phyloP scores from a whole-genome alignment of 345 rosid species.

The Eucalyptus albens region DNA sequence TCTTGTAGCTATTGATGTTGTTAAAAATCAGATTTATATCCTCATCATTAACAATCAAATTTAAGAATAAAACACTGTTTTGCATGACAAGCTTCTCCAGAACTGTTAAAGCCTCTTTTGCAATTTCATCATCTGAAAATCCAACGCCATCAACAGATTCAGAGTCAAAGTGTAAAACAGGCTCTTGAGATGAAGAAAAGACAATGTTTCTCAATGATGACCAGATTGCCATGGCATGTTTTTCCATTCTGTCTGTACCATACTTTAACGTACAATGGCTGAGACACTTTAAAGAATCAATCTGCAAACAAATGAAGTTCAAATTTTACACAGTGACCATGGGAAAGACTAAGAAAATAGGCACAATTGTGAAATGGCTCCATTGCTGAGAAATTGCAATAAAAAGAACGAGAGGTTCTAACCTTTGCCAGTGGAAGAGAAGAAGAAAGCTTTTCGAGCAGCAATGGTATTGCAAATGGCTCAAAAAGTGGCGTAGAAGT shows the following conservation, averaged over 20 bases:
- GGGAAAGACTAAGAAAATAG: neutral
- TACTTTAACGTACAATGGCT: constrained; percentile 42
- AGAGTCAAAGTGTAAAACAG: constrained; percentile 14
- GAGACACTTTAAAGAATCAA: constrained; percentile 84
- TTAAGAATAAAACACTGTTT: constrained; percentile 30
- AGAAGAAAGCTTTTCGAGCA: constrained; percentile 91
- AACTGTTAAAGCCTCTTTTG: constrained; percentile 47
- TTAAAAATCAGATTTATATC: constrained; percentile 42
- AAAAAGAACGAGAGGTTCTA: neutral
- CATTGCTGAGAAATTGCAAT: neutral
- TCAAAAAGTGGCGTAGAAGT: constrained; percentile 83
- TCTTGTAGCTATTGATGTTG: constrained; percentile 24
- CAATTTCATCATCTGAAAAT: constrained; percentile 31
- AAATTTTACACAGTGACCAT: neutral
- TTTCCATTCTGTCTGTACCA: constrained; percentile 54
- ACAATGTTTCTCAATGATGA: constrained; percentile 50
- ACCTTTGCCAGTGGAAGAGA: constrained; percentile 84
- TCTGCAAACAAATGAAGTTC: constrained; percentile 16
- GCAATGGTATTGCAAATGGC: constrained; percentile 76
- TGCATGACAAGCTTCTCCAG: constrained; percentile 44
- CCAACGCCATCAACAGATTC: constrained; percentile 34
- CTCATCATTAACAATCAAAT: constrained; percentile 42
- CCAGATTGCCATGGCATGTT: constrained; percentile 63
- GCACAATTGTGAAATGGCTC: neutral
- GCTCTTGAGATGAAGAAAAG: constrained; percentile 30